Evolutionary conservation across 139 green algal species (phyloP).

Genomic region (Raphidocelis subcapitata): DNA sequence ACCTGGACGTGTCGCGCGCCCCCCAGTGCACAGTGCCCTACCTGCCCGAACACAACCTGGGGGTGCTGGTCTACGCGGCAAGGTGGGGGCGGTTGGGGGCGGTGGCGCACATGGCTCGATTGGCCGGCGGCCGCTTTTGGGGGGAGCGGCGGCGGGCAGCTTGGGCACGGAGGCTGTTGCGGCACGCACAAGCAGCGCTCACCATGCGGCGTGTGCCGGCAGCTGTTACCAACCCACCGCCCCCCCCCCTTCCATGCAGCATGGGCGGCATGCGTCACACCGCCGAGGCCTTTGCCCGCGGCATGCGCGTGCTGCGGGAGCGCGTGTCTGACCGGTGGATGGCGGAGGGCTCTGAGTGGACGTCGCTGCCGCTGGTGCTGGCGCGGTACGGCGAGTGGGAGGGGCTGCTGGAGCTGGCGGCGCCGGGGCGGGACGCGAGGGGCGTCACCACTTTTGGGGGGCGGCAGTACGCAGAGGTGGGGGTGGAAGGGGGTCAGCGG

Average conservation of each 20-base stretch:
- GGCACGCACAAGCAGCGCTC: too few relatives aligned
- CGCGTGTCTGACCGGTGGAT: conserved; percentile 14
- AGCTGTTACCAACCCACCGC: background rate
- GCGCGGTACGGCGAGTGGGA: conserved; percentile 32
- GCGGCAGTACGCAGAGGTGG: conserved; percentile 8
- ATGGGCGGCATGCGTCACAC: conserved; percentile 37
- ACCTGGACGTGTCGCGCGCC: conserved; percentile 23
- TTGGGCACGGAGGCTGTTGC: too few relatives aligned
- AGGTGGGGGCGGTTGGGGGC: conserved; percentile 15
- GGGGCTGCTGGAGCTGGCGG: conserved; percentile 18
- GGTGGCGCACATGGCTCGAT: too few relatives aligned
- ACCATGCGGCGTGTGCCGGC: too few relatives aligned
- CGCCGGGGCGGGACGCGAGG: conserved; percentile 11
- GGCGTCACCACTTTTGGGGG: conserved; percentile 22
- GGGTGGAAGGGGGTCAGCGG: too few relatives aligned
- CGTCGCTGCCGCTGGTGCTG: conserved; percentile 19
- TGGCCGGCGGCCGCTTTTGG: too few relatives aligned
- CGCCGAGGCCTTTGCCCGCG: conserved; percentile 18
- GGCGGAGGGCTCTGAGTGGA: conserved; percentile 25
- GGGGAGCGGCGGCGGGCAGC: too few relatives aligned
- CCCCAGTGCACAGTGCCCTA: conserved; percentile 40
- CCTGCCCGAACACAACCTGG: conserved; percentile 40
- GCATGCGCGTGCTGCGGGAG: conserved; percentile 8
- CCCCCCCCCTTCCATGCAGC: conserved; percentile 5
- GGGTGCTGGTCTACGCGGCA: conserved; percentile 55